Conservation (phyloP, 202 grass and related monocot species). For the Tripidium arundinaceum region DNA sequence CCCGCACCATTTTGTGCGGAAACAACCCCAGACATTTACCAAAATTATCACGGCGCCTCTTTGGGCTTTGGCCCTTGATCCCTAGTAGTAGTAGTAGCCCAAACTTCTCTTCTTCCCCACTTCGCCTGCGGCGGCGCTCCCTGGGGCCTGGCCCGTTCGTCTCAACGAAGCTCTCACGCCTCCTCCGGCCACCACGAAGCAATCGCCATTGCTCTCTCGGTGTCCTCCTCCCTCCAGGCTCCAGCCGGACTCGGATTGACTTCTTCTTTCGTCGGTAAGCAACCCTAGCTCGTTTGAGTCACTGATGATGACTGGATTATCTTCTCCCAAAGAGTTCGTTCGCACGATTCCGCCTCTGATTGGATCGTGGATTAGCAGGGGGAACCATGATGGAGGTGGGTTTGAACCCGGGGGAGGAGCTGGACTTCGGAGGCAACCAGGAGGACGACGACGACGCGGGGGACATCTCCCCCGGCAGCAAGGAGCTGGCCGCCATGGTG, state of each 20-base stretch:
- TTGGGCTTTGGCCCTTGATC: too few relatives aligned
- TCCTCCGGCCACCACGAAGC: not conserved
- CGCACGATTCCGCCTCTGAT: not conserved
- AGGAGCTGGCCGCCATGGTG: slow-evolving; percentile 44
- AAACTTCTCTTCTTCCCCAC: not conserved
- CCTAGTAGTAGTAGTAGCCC: too few relatives aligned
- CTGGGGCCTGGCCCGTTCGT: not conserved
- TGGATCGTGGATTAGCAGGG: slow-evolving; percentile 2
- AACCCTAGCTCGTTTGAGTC: slow-evolving; percentile 27
- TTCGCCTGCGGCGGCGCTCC: slow-evolving; percentile 21
- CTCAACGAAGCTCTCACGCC: not conserved
- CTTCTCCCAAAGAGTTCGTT: not conserved
- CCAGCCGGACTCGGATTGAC: not conserved
- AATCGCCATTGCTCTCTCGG: not conserved
- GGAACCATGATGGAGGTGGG: slow-evolving; percentile 32
- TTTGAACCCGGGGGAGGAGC: slow-evolving; percentile 31
- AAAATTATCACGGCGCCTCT: too few relatives aligned
- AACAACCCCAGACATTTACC: too few relatives aligned
- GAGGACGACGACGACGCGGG: slow-evolving; percentile 35
- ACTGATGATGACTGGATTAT: not conserved
- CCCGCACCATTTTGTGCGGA: too few relatives aligned
- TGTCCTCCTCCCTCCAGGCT: not conserved
- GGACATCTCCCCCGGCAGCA: slow-evolving; percentile 36
- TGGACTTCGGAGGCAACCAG: slow-evolving; percentile 28
- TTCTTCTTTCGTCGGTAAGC: slow-evolving; percentile 6